Evolutionary conservation across 768 basidiomycete species (phyloP).

Genomic region (Calocybe cyanea): DNA sequence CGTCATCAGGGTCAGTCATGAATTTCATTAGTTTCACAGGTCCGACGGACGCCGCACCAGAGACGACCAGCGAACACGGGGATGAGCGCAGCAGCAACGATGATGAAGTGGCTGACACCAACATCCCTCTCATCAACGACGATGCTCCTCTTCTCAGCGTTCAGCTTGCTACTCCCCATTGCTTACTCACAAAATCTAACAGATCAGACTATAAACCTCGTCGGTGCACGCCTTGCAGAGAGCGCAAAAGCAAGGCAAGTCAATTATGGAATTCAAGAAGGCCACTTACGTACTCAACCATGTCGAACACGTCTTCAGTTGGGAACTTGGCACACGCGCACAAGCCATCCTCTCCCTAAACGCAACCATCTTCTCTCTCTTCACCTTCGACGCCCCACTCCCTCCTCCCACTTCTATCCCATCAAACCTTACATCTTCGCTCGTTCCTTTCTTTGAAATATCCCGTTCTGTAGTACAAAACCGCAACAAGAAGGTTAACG

Average conservation of each 20-base stretch:
- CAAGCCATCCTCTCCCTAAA: constrained; percentile 46
- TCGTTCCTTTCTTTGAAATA: constrained; percentile 57
- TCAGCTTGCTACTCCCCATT: constrained; percentile 5
- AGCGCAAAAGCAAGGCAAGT: constrained; percentile 34
- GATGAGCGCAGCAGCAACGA: too few relatives aligned
- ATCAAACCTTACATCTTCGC: constrained; percentile 25
- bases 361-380: constrained; percentile 42
- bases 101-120: too few relatives aligned
- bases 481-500: constrained; percentile 39
- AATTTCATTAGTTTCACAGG: too few relatives aligned
- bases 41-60: too few relatives aligned
- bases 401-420: constrained; percentile 36
- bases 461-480: constrained; percentile 45
- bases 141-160: too few relatives aligned
- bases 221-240: constrained; percentile 34
- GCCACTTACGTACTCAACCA: neutral
- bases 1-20: too few relatives aligned
- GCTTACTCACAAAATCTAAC: constrained; percentile 27
- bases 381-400: constrained; percentile 24
- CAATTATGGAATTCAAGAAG: neutral
- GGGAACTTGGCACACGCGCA: constrained; percentile 56
- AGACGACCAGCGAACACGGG: too few relatives aligned
- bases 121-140: too few relatives aligned
- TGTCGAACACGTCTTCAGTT: constrained; percentile 29
- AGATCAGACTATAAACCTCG: constrained; percentile 26